These are phyloP conservation scores for Talaromyces atroroseus DNA, from an alignment of 2,329 filamentous ascomycete species.

Conservation along the genomic window DNA sequence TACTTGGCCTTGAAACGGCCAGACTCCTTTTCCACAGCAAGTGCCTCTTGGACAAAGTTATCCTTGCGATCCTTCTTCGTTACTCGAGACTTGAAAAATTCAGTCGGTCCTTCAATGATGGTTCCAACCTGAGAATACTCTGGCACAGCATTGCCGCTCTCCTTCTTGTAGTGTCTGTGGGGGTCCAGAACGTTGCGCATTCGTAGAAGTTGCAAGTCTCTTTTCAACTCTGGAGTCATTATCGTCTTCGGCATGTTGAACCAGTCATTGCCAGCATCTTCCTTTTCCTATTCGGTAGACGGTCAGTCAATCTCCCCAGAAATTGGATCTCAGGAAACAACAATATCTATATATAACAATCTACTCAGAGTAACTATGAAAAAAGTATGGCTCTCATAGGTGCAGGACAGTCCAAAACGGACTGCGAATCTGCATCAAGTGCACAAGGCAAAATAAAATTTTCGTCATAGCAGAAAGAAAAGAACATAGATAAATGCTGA, in stretches of 20 bases:
- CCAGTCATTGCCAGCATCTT: slow-evolving; percentile 75
- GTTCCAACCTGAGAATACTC: slow-evolving; percentile 86
- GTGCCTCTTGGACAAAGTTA: slow-evolving; percentile 79
- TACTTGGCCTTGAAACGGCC: slow-evolving; percentile 84
- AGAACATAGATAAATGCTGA: slow-evolving; percentile 24
- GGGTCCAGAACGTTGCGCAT: slow-evolving; percentile 87
- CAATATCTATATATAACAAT: slow-evolving; percentile 18
- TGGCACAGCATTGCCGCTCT: slow-evolving; percentile 65
- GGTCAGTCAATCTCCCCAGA: slow-evolving; percentile 27
- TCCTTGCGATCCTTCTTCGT: slow-evolving; percentile 82
- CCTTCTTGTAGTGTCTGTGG: slow-evolving; percentile 88
- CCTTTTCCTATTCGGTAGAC: slow-evolving; percentile 42
- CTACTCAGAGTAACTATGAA: slow-evolving; percentile 70
- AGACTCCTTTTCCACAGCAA: slow-evolving; percentile 60
- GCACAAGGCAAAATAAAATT: slow-evolving; percentile 57
- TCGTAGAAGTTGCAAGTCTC: slow-evolving; percentile 81
- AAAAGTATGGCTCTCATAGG: slow-evolving; percentile 57
- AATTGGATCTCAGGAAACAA: background rate
- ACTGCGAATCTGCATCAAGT: slow-evolving; percentile 66
- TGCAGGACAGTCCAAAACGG: slow-evolving; percentile 76
- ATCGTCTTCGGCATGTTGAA: slow-evolving; percentile 81
- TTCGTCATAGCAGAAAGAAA: slow-evolving; percentile 61
- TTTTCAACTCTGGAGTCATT: slow-evolving; percentile 76
- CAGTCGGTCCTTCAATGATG: slow-evolving; percentile 79
- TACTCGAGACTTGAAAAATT: slow-evolving; percentile 75